Base-by-base conservation (phyloP, 1,139 yeast genomes). In the Yamadazyma dushanensis region DNA sequence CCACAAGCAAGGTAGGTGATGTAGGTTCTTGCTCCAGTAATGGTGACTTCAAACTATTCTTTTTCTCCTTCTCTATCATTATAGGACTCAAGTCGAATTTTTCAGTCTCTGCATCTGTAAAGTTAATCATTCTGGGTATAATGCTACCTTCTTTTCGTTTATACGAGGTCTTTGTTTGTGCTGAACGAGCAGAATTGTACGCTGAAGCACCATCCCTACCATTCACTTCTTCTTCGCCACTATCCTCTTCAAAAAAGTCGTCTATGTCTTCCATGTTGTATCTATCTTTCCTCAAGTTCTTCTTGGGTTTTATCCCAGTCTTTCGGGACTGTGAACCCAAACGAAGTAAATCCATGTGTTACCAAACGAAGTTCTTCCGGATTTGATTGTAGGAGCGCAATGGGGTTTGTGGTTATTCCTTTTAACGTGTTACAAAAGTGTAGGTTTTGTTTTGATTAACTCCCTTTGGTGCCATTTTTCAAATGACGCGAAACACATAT, bases 201-300 rank as follows among this genome's bases (percentile, higher is more conserved):
- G 10, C 16, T 5, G 16, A 9, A 8, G 17, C 15, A 13, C 11
- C 16, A 8, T 4, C 8, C 19, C n/a, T 13, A 5, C 8, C 16
- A 20, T 11, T 11, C 11, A 6, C 31, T 7, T 16, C 18, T 5
- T 29, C 32, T 3, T 32, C 36, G 17, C 25, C 31, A 22, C 36
- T 27, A 8, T 36, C 39, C 4, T 39, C 42, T 17, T 39, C 57
- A 39, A 86, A 87, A 61, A 83, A 88, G 37, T 81, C 95, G 47
- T 83, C 85, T 27, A 87, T 59, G 49, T 82, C 85, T 53, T 88
- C 96, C 82, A 87, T 78, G 24, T 88, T 83, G 53, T 78, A 74
- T 39, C 75, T 76, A 56, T 85, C 94, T 46, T 77, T 73, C 22
- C 65, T 60, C 29, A 83, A 51, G 56, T 78, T 68, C 38, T 66